Conservation (phyloP, 225 moss, liverwort and hornwort species). For the Neckera pumila region DNA sequence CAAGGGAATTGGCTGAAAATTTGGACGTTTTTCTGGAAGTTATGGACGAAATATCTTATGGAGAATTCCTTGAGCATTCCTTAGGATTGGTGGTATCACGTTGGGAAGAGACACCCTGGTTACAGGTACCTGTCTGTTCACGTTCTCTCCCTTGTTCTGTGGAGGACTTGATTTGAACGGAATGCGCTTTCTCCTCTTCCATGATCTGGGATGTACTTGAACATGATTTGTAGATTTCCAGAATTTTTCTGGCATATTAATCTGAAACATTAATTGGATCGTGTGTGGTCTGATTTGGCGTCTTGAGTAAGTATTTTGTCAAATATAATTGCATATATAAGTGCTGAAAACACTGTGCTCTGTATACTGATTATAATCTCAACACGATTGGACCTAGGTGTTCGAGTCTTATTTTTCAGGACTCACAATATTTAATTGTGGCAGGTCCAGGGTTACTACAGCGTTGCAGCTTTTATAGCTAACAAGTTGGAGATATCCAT, state of each 20-base stretch:
- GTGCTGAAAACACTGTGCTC: neutral
- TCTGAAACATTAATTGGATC: neutral
- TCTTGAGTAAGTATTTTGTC: neutral
- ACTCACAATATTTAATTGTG: neutral
- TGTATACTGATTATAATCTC: neutral
- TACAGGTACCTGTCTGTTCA: conserved; percentile 24
- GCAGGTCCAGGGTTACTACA: conserved; percentile 73
- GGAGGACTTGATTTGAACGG: neutral
- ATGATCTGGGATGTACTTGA: neutral
- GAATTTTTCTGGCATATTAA: neutral
- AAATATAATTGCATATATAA: neutral
- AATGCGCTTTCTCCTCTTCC: neutral
- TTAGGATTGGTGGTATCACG: conserved; percentile 40
- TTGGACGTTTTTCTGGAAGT: conserved; percentile 44
- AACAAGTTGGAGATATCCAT: conserved; percentile 81
- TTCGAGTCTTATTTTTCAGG: neutral
- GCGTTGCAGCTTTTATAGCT: conserved; percentile 65
- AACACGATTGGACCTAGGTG: neutral
- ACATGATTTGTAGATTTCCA: neutral
- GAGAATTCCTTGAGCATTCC: conserved; percentile 56
- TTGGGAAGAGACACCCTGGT: conserved; percentile 85
- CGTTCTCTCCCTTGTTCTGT: neutral
- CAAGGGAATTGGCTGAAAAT: conserved; percentile 30
- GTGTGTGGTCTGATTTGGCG: neutral
- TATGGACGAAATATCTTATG: conserved; percentile 66